Base-by-base conservation (phyloP, 352 stramenopile genomes). In the Globisporangium orthogonon region DNA sequence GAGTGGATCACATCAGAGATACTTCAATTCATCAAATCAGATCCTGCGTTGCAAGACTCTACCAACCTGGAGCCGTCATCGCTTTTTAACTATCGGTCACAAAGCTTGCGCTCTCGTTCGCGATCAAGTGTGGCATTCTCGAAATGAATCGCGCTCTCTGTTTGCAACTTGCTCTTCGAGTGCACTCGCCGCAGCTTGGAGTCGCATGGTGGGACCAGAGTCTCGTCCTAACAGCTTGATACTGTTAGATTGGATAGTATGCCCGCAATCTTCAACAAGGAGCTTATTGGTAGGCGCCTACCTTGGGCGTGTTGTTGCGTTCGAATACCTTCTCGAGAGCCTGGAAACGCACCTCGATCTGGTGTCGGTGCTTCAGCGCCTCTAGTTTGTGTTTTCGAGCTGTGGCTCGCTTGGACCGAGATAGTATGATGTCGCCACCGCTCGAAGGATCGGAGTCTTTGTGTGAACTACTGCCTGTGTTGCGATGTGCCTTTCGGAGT, bases 321-420 rank as follows among this genome's bases (percentile, higher is more conserved):
- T 73, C 40, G 18, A 83, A 76, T n/a, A 80, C 69, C 48, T 78
- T 68, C 28, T 83, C 73, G 5, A 89, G 76, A 9, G 76, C 76
- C 49, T 86, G 67, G 51, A 86, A 89, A 6, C 78, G 74, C 49
- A 83, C 55, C 56, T 85, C 72, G 29, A 83, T 62, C 51, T 83
- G 74, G 18, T 82, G 76, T 1, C 77, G 65, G 17, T 63, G 69
- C 13, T 71, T 69, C 15, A 87, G 60, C 7, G 72, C 70, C n/a
- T 74, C 70, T 4, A 89, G 66, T 50, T 88, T 86, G 18, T 70
- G 68, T 41, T 80, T 77, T 31, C 73, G 69, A 0, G 65, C 60
- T 30, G 69, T 50, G 0, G 69, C 63, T 31, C 56, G 58, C 31
- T 70, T 65, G 7, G 67, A 61, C 9, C 69, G 62, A 3, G 65